Conservation (phyloP, 345 rosid species). For the Pugionium cornutum region DNA sequence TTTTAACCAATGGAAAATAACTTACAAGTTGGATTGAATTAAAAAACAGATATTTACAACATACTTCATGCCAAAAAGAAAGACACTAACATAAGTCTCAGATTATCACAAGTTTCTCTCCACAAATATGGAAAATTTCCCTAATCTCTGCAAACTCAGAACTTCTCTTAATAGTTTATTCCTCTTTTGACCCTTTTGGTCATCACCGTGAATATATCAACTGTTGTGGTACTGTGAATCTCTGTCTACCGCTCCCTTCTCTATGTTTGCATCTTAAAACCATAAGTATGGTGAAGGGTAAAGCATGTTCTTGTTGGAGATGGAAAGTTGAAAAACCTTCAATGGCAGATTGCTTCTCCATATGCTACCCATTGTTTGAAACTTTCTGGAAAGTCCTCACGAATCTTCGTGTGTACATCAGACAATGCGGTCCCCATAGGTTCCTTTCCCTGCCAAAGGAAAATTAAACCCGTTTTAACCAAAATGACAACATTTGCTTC, state of each 20-base stretch:
- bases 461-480: conserved; percentile 12
- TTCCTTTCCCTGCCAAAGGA: conserved; percentile 56
- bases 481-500: conserved; percentile 7
- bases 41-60: conserved; percentile 31
- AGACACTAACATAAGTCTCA: conserved; percentile 26
- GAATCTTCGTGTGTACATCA: conserved; percentile 36
- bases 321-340: conserved; percentile 25
- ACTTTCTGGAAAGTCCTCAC: conserved; percentile 68
- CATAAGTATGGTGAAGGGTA: conserved; percentile 8
- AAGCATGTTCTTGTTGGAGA: conserved; percentile 28
- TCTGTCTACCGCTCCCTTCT: conserved; percentile 10
- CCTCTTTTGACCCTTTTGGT: conserved; percentile 26
- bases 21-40: conserved; percentile 23
- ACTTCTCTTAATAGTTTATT: conserved; percentile 18
- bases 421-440: conserved; percentile 41
- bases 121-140: conserved; percentile 22
- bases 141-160: conserved; percentile 29
- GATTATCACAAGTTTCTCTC: conserved; percentile 29
- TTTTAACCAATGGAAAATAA: background rate
- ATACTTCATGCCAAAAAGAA: conserved; percentile 20
- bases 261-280: conserved; percentile 14
- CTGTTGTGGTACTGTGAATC: conserved; percentile 14
- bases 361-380: conserved; percentile 77
- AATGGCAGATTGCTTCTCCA: conserved; percentile 81
- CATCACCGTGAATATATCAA: conserved; percentile 5